These are phyloP conservation scores for Nidularia sp. DNA, from an alignment of 768 basidiomycete genomes.

Conservation along the genomic window DNA sequence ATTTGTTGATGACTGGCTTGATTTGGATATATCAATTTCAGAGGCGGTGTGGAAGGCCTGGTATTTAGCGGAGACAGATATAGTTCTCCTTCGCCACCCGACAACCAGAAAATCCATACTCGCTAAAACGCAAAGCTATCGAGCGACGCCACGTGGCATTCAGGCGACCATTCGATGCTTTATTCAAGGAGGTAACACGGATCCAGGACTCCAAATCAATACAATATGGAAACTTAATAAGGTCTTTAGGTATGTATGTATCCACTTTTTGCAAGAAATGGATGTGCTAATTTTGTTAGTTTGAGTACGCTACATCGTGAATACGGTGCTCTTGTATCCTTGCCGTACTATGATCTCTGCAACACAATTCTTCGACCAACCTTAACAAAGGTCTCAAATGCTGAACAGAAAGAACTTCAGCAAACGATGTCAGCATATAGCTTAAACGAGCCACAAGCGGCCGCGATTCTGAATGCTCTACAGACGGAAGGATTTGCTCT, in stretches of 20 bases:
- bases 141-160: constrained; percentile 34
- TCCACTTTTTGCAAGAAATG: background rate
- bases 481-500: constrained; percentile 74
- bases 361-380: constrained; percentile 67
- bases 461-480: constrained; percentile 77
- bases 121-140: constrained; percentile 53
- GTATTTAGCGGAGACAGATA: constrained; percentile 76
- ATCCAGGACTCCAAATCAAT: constrained; percentile 60
- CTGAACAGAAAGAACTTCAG: constrained; percentile 49
- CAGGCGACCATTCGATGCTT: constrained; percentile 61
- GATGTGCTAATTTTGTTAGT: constrained; percentile 36
- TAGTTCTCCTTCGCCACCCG: constrained; percentile 72
- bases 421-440: constrained; percentile 64
- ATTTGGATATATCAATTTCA: constrained; percentile 65
- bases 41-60: constrained; percentile 64
- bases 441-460: constrained; percentile 93
- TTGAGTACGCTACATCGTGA: constrained; percentile 90
- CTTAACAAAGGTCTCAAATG: constrained; percentile 40
- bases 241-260: constrained; percentile 65
- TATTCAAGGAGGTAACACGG: constrained; percentile 29
- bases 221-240: constrained; percentile 75
- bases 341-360: constrained; percentile 79
- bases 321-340: constrained; percentile 78
- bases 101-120: constrained; percentile 53
- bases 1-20: constrained; percentile 78